Base-by-base conservation (phyloP, 2,329 filamentous ascomycete species). In the Zymoseptoria ardabiliae region DNA sequence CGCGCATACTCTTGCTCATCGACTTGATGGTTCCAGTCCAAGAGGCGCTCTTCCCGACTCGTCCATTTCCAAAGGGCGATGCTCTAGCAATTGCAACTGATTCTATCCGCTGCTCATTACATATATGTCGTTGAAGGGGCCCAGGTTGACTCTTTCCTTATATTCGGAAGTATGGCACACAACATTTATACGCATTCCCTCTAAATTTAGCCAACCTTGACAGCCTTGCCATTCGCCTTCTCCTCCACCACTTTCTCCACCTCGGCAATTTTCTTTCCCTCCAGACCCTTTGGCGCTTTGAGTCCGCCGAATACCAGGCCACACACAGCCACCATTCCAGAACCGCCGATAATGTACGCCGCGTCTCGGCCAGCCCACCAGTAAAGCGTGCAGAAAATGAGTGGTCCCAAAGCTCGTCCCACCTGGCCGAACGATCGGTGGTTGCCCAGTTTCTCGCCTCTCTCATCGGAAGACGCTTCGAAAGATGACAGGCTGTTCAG, bases 281-380 rank as follows among this genome's bases (percentile, higher is more conserved):
- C 61, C 35, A 66, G 54, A 8, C 63, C 64, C 53, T 65, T 63
- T 3, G 89, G 89, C 20, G 85, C 80, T 76, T 87, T 90, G 63
- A 97, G 75, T 0, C 82, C 83, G 20, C 83, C 81, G 72, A 96
- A 88, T 0, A 88, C 90, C 22, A 91, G 75, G 10, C 80, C 81
- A 51, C 83, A 82, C 10, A 97, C 92, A 1, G 80, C 84, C 4
- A 89, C 74, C 78, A 97, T 96, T 4, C 91, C 91, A 11, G 84
- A 80, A 0, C 90, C 89, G 3, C 94, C 94, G 68, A 91, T 81
- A 1, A 79, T 81, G 74, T 97, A 99, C 2, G 94, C 94, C 10
- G 86, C 81, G 71, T 95, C 88, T 53, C 94, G 81, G 0, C 94
- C 94, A 6, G 91, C 92, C 94, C 94, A 99, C 94, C 94, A 99